Evolutionary conservation across 2,329 filamentous ascomycete genomes (phyloP), one percentile per base, ranked within the genome.

Genomic region (Fusarium coffeatum): DNA sequence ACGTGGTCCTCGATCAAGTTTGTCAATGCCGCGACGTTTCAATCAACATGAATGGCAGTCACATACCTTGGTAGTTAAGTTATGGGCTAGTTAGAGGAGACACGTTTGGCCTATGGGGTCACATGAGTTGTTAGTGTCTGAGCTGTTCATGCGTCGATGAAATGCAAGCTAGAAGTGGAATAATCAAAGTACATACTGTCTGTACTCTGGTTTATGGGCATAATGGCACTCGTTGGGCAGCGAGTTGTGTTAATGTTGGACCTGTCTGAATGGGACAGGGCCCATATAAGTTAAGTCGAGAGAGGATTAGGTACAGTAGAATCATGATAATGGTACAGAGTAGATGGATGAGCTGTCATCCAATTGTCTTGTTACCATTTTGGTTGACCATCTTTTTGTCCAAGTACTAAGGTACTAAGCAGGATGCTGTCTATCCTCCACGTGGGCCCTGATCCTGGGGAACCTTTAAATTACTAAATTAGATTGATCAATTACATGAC

Each of bases 61-160:
- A 27, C 25, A 23, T 28, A 25, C n/a, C 43, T 48, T 49, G n/a
- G 45, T 30, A 43, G 28, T 30, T 30, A 13, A 30, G 34, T 40
- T 56, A 59, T 59, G 43, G 61, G 59, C n/a, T 40, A 37, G 59
- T 16, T 32, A 27, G 59, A 41, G 45, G 25, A 48, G 30, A 37
- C 20, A 48, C 34, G 32, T 64, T 64, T 27, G 40, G 37, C 37
- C 41, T 16, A 34, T 45, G 60, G 60, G 56, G 71, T 69, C 65
- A 65, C 48, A 58, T 46, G 66, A 59, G 62, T 54, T 69, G 51
- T 64, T 64, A 64, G 61, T 55, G 65, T 71, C 69, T 72, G 48
- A 57, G 53, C 54, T 59, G 58, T 74, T 67, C 53, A 74, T 74
- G 72, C 72, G 58, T 64, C 64, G 67, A 67, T 37, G 46, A 55